phyloP scores from a whole-genome alignment of 495 filamentous ascomycete species.

The Immersiella caudata region DNA sequence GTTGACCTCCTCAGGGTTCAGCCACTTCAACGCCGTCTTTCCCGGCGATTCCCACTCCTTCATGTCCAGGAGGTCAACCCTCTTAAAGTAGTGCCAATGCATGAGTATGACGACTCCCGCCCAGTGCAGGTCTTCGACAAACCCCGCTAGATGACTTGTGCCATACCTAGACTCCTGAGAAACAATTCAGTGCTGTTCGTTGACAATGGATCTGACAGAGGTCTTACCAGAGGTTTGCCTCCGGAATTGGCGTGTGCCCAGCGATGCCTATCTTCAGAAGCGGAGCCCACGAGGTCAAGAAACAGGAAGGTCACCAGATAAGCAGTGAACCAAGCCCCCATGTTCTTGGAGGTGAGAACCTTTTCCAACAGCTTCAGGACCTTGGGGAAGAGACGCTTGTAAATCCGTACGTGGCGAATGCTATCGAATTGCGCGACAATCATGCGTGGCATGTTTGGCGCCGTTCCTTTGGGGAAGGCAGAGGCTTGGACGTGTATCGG shows the following conservation, averaged over 20 bases:
- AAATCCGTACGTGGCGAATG: constrained; percentile 37
- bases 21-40: constrained; percentile 19
- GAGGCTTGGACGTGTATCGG: constrained; percentile 23
- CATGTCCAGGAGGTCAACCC: constrained; percentile 29
- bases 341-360: constrained; percentile 36
- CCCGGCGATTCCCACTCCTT: constrained; percentile 23
- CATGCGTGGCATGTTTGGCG: constrained; percentile 45
- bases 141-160: constrained; percentile 21
- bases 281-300: constrained; percentile 27
- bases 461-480: constrained; percentile 31
- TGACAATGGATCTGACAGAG: neutral
- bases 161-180: constrained; percentile 37
- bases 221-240: constrained; percentile 20
- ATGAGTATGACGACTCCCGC: constrained; percentile 30
- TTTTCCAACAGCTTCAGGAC: constrained; percentile 40
- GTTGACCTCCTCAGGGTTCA: constrained; percentile 24
- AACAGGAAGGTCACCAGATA: constrained; percentile 47
- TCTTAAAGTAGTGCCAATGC: constrained; percentile 37
- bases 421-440: constrained; percentile 54
- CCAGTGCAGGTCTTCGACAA: constrained; percentile 33
- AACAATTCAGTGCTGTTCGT: neutral
- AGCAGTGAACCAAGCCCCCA: constrained; percentile 42
- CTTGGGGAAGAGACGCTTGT: constrained; percentile 24
- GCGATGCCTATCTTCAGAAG: constrained; percentile 29
- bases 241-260: constrained; percentile 20